Base-by-base conservation (phyloP, 1,284 basidiomycete genomes). In the Vanrija sp. region DNA sequence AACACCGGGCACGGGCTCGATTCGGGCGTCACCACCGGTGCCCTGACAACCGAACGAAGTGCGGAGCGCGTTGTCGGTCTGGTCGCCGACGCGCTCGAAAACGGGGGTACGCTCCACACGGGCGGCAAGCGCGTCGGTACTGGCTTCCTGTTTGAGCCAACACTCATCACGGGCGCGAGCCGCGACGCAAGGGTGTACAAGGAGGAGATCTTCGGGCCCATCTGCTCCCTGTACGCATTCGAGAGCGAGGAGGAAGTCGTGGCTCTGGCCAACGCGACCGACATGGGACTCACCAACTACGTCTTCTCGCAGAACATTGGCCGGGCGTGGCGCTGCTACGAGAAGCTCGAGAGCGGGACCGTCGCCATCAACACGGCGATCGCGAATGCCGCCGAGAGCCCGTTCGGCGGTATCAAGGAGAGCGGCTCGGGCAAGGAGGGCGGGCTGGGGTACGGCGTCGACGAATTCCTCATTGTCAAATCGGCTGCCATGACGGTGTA, bases 311-410 rank as follows among this genome's bases (percentile, higher is more conserved):
- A 86, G 52, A 91, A 97, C 71, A 80, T 95, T 7, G 85, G 86
- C 1, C 80, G 92, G 24, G 86, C 89, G 45, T 96, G 90, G 89
- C 82, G 93, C 46, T 89, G 95, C n/a, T 90, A 90, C 20, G 93
- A 95, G 77, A 85, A 82, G 58, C 80, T 97, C 47, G 89, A 97
- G 75, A 89, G 93, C 6, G 94, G 94, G 2, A 96, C 96, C 90
- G 89, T 72, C 48, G 73, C 65, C 14, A 59, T 64, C 56, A 94
- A 94, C 75, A 89, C 88, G 1, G 88, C 87, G 2, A 53, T 85
- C 51, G 84, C 94, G 65, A 88, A 84, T 52, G 84, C 86, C 69
- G 85, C 86, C 25, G 79, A 79, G 16, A 85, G 89, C 78, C 90
- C 90, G 20, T 97, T 98, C 66, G 94, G 94, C 23, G 94, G 94